Conservation (phyloP, 345 rosid genomes). For the Luvunga scandens region DNA sequence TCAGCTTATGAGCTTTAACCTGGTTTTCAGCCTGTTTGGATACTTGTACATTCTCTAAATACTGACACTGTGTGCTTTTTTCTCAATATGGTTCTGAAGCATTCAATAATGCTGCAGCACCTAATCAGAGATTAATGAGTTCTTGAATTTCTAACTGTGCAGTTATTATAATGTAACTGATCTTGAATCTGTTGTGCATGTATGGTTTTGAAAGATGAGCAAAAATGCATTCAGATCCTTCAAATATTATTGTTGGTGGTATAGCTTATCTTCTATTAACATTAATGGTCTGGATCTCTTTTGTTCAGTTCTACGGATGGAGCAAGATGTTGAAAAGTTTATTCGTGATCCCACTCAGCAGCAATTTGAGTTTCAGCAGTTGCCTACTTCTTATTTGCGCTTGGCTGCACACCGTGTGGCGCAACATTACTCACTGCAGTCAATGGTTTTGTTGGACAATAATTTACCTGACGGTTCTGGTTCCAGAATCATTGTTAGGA, state of each 20-base stretch:
- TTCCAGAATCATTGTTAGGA: slow-evolving; percentile 64
- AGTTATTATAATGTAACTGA: neutral
- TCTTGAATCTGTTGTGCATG: neutral
- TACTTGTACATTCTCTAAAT: neutral
- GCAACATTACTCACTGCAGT: slow-evolving; percentile 73
- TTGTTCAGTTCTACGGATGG: slow-evolving; percentile 68
- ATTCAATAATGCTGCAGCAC: neutral
- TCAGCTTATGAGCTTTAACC: neutral
- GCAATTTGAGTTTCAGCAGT: slow-evolving; percentile 75
- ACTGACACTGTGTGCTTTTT: neutral
- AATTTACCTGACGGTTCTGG: slow-evolving; percentile 63
- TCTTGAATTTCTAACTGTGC: neutral
- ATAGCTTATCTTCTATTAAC: neutral
- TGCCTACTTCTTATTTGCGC: slow-evolving; percentile 75
- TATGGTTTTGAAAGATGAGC: neutral
- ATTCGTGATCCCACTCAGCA: slow-evolving; percentile 55
- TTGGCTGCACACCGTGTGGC: slow-evolving; percentile 90
- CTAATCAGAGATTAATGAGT: neutral
- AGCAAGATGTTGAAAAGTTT: slow-evolving; percentile 77
- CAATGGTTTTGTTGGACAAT: slow-evolving; percentile 76
- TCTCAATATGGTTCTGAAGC: neutral
- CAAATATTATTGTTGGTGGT: neutral
- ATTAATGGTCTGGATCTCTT: neutral
- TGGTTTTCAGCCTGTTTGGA: neutral
- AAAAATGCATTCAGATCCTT: neutral